Conservation (phyloP, 2,329 filamentous ascomycete genomes). For the Zymoseptoria brevis region DNA sequence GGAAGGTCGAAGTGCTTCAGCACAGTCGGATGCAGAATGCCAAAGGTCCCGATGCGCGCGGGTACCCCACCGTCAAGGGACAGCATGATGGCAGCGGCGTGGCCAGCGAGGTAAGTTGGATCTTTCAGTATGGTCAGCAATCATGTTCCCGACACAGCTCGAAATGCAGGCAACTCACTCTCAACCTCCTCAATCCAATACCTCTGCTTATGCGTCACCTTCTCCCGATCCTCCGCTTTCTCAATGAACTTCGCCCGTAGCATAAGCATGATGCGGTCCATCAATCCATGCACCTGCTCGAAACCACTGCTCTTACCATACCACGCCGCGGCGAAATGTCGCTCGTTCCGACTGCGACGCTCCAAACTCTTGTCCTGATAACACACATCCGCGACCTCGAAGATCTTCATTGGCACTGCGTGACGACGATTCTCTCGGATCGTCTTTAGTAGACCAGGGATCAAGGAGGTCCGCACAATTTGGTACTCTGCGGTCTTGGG, state of each 20-base stretch:
- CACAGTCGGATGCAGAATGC: constrained; percentile 87
- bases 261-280: constrained; percentile 91
- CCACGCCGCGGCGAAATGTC: constrained; percentile 92
- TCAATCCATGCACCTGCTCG: constrained; percentile 86
- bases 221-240: constrained; percentile 51
- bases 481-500: constrained; percentile 92
- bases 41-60: constrained; percentile 68
- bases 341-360: constrained; percentile 82
- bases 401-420: constrained; percentile 80
- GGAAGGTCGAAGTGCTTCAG: constrained; percentile 88
- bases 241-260: constrained; percentile 74
- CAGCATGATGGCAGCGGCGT: constrained; percentile 77
- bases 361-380: constrained; percentile 79
- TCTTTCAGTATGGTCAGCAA: constrained; percentile 41
- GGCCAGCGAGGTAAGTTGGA: constrained; percentile 82
- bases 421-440: constrained; percentile 90
- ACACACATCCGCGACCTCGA: constrained; percentile 83
- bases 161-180: constrained; percentile 40
- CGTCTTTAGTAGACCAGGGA: constrained; percentile 86
- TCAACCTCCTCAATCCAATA: constrained; percentile 96
- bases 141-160: not conserved
- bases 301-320: constrained; percentile 93
- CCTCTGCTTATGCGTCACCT: constrained; percentile 8
- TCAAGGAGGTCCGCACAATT: constrained; percentile 76
- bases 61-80: constrained; percentile 62